Evolutionary conservation across 352 stramenopile species (phyloP), one percentile per base, ranked within the genome.

Genomic region (Phytophthora cajani): DNA sequence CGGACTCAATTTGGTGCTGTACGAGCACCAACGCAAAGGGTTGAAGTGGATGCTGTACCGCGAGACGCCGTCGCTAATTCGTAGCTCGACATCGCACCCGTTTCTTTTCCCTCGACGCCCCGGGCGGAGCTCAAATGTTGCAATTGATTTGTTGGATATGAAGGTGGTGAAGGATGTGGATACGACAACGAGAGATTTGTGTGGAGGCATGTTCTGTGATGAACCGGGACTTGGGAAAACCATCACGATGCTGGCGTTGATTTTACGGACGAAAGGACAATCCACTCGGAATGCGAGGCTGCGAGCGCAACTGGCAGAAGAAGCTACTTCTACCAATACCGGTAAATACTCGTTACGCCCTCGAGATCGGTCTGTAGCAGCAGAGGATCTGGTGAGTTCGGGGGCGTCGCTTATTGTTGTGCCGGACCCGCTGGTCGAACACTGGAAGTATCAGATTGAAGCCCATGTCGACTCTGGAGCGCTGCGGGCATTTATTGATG

Each of bases 161-260:
- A 76, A 74, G 40, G 49, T 88, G 14, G 55, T 76, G 25, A 57
- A 68, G 0, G 17, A 33, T 0, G 61, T 78, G 0, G 51, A 67
- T 12, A 62, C 60, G 8, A 58, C 46, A 4, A 53, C 60, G 3
- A 63, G 57, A 54, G 87, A 94, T 64, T 74, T 67, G 6, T 79
- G 80, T 16, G 87, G 87, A 0, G 87, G 87, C 4, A 76, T 92
- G 27, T 89, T 94, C 40, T 94, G 82, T 58, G 87, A 92, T 50
- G 86, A 92, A 32, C 86, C 86, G 5, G 86, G 86, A 0, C 67
- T 94, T 0, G 86, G 86, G 5, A 94, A 94, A 63, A 94, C 86
- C 0, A 90, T 94, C 57, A 92, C 86, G 32, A 89, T 94, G 72
- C 62, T 92, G 5, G 82, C 86, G 5, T 57, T 94, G 33, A 76